These are phyloP conservation scores for Mycena capillaripes DNA, from an alignment of 768 basidiomycete genomes.

Conservation along the genomic window DNA sequence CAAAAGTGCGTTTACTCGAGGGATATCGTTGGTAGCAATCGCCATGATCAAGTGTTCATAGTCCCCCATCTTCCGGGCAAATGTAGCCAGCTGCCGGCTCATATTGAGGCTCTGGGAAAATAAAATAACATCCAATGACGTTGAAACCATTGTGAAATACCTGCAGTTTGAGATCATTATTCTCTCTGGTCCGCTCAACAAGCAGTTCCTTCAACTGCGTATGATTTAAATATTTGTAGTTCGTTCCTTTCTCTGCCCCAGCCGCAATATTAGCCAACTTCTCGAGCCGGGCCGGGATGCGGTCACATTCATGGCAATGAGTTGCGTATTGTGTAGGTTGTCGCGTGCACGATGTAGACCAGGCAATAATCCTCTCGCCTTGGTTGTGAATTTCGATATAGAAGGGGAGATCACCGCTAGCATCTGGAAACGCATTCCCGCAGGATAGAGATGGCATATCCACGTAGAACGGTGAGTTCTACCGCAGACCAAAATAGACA, in stretches of 20 bases:
- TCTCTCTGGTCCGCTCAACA: not conserved
- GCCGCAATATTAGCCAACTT: not conserved
- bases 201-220: not conserved
- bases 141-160: not conserved
- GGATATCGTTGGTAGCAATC: slow-evolving; percentile 12
- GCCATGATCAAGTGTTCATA: slow-evolving; percentile 17
- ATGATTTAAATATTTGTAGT: not conserved
- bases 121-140: not conserved
- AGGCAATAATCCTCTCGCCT: too few species aligned
- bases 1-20: slow-evolving; percentile 13
- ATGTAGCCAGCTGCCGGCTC: slow-evolving; percentile 7
- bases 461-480: too few species aligned
- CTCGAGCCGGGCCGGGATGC: not conserved
- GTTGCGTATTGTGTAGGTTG: too few species aligned
- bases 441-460: too few species aligned
- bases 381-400: too few species aligned
- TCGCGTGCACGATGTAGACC: too few species aligned
- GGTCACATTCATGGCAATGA: not conserved
- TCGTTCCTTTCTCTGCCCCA: not conserved
- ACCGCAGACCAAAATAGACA: too few species aligned
- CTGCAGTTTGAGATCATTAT: slow-evolving; percentile 3
- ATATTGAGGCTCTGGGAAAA: not conserved
- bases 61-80: not conserved
- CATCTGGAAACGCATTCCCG: too few species aligned
- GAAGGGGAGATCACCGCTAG: too few species aligned